Evolutionary conservation across 2,329 filamentous ascomycete species (phyloP).

Genomic region (Neoarthrinium moseri): DNA sequence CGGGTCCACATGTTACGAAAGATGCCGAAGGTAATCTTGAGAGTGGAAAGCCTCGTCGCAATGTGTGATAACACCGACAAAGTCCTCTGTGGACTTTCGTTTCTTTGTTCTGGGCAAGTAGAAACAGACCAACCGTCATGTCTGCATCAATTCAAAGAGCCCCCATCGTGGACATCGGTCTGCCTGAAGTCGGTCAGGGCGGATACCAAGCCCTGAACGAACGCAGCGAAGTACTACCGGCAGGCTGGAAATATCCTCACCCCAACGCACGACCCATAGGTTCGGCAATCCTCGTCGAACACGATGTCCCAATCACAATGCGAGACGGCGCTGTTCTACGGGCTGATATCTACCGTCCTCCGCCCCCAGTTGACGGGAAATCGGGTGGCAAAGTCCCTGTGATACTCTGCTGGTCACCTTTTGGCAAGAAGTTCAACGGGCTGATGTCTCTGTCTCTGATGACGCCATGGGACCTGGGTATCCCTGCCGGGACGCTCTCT

Average conservation of each 20-base stretch:
- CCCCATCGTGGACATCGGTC: slow-evolving; percentile 8
- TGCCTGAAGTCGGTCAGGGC: slow-evolving; percentile 8
- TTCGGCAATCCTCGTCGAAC: slow-evolving; percentile 11
- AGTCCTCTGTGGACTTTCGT: too few species aligned
- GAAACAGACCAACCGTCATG: too few species aligned
- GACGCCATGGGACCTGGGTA: slow-evolving; percentile 15
- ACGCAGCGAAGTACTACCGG: slow-evolving; percentile 9
- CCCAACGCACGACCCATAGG: slow-evolving; percentile 2
- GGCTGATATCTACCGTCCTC: slow-evolving; percentile 21
- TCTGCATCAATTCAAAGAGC: slow-evolving; percentile 3
- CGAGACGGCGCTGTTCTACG: slow-evolving; percentile 20
- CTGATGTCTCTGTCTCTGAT: slow-evolving; percentile 13
- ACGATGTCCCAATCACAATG: slow-evolving; percentile 17
- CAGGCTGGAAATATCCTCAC: slow-evolving; percentile 9
- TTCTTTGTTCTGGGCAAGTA: too few species aligned
- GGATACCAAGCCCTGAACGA: slow-evolving; percentile 10
- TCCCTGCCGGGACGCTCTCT: slow-evolving; percentile 11
- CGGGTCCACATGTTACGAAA: too few species aligned
- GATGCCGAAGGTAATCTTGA: too few species aligned
- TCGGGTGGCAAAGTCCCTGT: slow-evolving; percentile 14
- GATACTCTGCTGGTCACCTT: slow-evolving; percentile 19
- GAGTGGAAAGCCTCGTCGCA: too few species aligned
- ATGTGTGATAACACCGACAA: too few species aligned
- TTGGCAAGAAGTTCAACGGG: slow-evolving; percentile 23
- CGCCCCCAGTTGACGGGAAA: neutral